phyloP scores from a whole-genome alignment of 2,329 filamentous ascomycete species.

The Stagonosporopsis tanaceti region DNA sequence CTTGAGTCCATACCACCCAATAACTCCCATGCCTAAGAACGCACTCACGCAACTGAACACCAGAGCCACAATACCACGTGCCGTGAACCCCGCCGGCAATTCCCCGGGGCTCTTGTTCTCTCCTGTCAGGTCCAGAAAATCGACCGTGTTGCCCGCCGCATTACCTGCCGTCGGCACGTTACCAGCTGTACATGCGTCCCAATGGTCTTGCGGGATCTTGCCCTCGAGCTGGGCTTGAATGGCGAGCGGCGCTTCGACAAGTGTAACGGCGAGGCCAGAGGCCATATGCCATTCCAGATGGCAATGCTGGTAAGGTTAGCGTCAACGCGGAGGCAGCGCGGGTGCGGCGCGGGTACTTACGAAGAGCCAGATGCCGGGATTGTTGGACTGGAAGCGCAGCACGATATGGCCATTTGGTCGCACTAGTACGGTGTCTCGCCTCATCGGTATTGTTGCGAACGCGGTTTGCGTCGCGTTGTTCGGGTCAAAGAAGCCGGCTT shows the following conservation, averaged over 20 bases:
- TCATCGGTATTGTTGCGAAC: slow-evolving; percentile 51
- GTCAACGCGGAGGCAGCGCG: too few relatives aligned
- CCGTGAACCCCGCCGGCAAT: slow-evolving; percentile 74
- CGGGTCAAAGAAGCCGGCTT: slow-evolving; percentile 58
- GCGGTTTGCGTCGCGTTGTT: slow-evolving; percentile 42
- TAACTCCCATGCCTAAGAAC: slow-evolving; percentile 70
- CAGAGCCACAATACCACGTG: slow-evolving; percentile 75
- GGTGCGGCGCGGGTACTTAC: background rate
- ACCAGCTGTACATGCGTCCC: slow-evolving; percentile 64
- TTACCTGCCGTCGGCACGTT: slow-evolving; percentile 69
- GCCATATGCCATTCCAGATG: slow-evolving; percentile 52
- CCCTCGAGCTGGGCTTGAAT: slow-evolving; percentile 64
- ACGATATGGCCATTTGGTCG: slow-evolving; percentile 63
- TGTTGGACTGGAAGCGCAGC: slow-evolving; percentile 63
- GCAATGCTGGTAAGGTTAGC: slow-evolving; percentile 23
- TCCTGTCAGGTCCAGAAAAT: slow-evolving; percentile 64
- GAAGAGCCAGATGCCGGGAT: slow-evolving; percentile 51
- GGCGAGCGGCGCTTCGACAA: slow-evolving; percentile 61
- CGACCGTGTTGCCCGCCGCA: slow-evolving; percentile 73
- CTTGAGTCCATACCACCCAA: slow-evolving; percentile 71
- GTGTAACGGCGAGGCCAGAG: slow-evolving; percentile 60
- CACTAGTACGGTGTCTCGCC: slow-evolving; percentile 64
- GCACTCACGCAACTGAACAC: slow-evolving; percentile 76
- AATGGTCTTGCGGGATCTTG: slow-evolving; percentile 68
- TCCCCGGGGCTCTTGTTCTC: slow-evolving; percentile 63